Base-by-base conservation (phyloP, 208 protist genomes). In the Leishmania braziliensis region DNA sequence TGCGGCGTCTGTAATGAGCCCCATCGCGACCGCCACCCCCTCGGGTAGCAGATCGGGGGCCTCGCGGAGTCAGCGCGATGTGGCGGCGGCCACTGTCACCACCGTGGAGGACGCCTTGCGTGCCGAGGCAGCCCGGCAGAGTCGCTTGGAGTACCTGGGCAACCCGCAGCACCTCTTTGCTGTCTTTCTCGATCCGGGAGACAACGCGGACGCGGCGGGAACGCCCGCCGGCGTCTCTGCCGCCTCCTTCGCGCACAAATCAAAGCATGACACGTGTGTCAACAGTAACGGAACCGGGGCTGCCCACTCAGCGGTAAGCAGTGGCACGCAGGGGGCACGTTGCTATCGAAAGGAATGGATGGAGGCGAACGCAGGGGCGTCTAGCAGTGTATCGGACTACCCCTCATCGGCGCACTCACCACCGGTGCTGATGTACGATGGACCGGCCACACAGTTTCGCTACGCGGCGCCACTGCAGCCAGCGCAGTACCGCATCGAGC, bases 91-190 rank as follows among this genome's bases (percentile, higher is more conserved):
- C 18, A 76, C 84, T 9, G 71, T 72, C 3, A 74, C 82, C 10
- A 86, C 86, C 2, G 71, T 83, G 26, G 91, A 95, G 80, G 88
- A 92, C 66, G 74, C 86, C 2, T 56, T 87, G 66, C 87, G 78
- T 6, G 80, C 85, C 0, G 86, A 92, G 77, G 69, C 81, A 66
- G 87, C 85, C 3, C 86, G 88, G 43, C 66, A 89, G 72, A 93
- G 89, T 36, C 89, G 92, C 12, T 58, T 87, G 16, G 80, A 84
- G 16, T 96, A 94, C 69, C 73, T 96, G 50, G 71, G 87, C 20
- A 96, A 96, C 65, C 92, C 92, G 53, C 50, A 73, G 58, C 89
- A 92, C 78, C 48, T 91, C 50, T 86, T 93, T 43, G 48, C 91
- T 0, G 89, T 89, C 6, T 88, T 82, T 33, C 69, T 91, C 56